phyloP scores from a whole-genome alignment of 148 eudicot genomes.

The Salicornia ramosissima region DNA sequence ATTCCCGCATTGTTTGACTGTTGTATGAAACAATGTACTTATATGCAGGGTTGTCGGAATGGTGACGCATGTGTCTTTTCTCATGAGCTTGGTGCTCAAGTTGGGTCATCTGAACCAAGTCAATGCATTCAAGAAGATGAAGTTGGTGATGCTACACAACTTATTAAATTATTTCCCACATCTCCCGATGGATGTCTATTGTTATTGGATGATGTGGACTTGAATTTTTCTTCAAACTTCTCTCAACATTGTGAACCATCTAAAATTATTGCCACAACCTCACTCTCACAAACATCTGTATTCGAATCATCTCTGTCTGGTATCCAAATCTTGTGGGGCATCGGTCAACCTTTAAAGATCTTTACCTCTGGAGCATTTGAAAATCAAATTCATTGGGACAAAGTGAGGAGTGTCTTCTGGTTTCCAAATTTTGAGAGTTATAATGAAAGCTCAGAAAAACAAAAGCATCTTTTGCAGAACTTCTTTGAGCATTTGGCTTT shows the following conservation, averaged over 20 bases:
- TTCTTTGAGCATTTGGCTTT: conserved; percentile 60
- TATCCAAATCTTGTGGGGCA: conserved; percentile 44
- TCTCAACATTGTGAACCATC: conserved; percentile 47
- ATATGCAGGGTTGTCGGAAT: conserved; percentile 79
- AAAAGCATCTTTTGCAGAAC: conserved; percentile 39
- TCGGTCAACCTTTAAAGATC: conserved; percentile 42
- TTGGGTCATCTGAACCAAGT: conserved; percentile 27
- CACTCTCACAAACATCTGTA: conserved; percentile 29
- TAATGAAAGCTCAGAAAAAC: conserved; percentile 41
- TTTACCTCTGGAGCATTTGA: conserved; percentile 35
- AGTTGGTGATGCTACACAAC: conserved; percentile 34
- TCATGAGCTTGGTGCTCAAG: conserved; percentile 46
- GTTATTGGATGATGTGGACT: conserved; percentile 57
- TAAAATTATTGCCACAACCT: conserved; percentile 57
- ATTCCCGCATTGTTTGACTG: background rate
- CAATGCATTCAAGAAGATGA: conserved; percentile 54
- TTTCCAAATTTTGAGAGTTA: conserved; percentile 43
- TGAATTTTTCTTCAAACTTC: conserved; percentile 51
- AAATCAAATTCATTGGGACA: conserved; percentile 55
- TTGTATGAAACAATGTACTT: background rate
- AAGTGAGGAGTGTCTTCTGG: conserved; percentile 69
- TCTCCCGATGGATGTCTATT: conserved; percentile 42
- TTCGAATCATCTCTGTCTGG: conserved; percentile 38
- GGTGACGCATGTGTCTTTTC: conserved; percentile 67
- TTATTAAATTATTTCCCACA: conserved; percentile 45